phyloP scores from a whole-genome alignment of 345 rosid genomes.

The Euphorbia lathyris region DNA sequence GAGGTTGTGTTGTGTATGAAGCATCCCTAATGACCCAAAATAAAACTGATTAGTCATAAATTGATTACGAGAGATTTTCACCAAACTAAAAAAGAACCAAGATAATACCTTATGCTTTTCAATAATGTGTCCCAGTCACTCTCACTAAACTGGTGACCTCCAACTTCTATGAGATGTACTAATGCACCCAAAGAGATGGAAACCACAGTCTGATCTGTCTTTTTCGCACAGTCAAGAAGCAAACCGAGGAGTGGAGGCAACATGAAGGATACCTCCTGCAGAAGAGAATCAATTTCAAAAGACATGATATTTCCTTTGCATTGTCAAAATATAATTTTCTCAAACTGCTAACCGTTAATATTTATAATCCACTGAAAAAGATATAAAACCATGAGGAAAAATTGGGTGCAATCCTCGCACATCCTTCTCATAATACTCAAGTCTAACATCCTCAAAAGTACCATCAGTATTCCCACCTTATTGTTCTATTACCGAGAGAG shows the following conservation, averaged over 20 bases:
- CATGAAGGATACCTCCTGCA: slow-evolving; percentile 98
- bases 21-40: slow-evolving; percentile 63
- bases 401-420: neutral
- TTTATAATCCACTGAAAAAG: neutral
- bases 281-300: slow-evolving; percentile 12
- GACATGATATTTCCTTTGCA: slow-evolving; percentile 13
- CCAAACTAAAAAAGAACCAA: neutral
- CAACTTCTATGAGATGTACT: slow-evolving; percentile 97
- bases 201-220: slow-evolving; percentile 94
- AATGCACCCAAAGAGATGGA: slow-evolving; percentile 94
- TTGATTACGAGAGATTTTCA: neutral
- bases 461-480: neutral
- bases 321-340: neutral
- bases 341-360: neutral
- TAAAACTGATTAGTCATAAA: slow-evolving; percentile 11
- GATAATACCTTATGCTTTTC: slow-evolving; percentile 83
- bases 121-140: slow-evolving; percentile 92
- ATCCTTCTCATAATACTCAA: neutral
- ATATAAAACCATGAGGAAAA: neutral
- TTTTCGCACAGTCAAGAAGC: slow-evolving; percentile 96
- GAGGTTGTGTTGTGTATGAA: slow-evolving; percentile 92
- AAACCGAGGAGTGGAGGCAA: slow-evolving; percentile 88
- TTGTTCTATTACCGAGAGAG: neutral
- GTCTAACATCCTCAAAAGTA: neutral
- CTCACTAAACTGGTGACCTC: slow-evolving; percentile 96